Conservation (phyloP, 371 early-diverging fungal genomes). For the Mortierella polycephala region DNA sequence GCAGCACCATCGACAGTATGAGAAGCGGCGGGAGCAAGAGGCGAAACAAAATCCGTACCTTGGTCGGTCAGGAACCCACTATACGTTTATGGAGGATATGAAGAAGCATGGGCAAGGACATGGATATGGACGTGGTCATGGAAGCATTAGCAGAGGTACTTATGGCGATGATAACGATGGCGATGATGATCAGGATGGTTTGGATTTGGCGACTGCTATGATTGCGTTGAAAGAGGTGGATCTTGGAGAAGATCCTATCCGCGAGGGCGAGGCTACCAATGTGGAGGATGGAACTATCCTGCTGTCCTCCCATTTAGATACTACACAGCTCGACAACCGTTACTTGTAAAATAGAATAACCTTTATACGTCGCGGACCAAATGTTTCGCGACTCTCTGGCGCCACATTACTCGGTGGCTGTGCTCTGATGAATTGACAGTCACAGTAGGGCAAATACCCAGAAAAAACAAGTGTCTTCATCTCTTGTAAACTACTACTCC, state of each 20-base stretch:
- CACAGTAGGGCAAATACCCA: too few relatives aligned
- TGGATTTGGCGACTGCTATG: slow-evolving; percentile 15
- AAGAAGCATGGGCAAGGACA: too few relatives aligned
- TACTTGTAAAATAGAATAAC: neutral
- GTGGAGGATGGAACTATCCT: slow-evolving; percentile 26
- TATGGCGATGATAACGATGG: neutral
- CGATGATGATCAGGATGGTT: neutral
- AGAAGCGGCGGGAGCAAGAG: slow-evolving; percentile 8
- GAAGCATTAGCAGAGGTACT: neutral
- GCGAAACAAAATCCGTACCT: neutral
- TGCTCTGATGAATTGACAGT: too few relatives aligned
- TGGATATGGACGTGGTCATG: neutral
- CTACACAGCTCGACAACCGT: slow-evolving; percentile 5
- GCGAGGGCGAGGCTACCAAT: neutral
- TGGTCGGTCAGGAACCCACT: slow-evolving; percentile 11
- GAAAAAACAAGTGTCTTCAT: neutral
- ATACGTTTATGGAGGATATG: neutral
- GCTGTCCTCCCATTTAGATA: slow-evolving; percentile 31
- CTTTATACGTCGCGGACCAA: too few relatives aligned
- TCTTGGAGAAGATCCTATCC: slow-evolving; percentile 32
- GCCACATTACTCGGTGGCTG: too few relatives aligned
- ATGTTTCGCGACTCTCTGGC: too few relatives aligned
- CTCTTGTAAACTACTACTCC: neutral
- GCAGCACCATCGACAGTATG: slow-evolving; percentile 28
- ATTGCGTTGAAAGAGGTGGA: slow-evolving; percentile 21